phyloP scores from a whole-genome alignment of 176 grass and related monocot species.

The Paspalum vaginatum region DNA sequence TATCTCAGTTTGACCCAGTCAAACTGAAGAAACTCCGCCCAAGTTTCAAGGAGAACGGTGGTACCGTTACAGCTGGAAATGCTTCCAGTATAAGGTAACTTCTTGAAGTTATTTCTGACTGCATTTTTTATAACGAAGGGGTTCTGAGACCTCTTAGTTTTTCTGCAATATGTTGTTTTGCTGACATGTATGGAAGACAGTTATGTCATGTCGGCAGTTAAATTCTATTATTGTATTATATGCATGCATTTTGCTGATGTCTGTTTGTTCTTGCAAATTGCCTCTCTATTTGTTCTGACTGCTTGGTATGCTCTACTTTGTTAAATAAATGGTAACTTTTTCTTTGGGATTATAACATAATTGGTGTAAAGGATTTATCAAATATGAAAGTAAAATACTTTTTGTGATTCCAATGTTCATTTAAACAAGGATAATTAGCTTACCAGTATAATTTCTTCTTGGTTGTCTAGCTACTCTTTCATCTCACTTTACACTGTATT shows the following conservation, averaged over 20 bases:
- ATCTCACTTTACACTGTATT: not conserved
- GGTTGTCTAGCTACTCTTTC: not conserved
- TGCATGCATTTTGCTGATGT: not conserved
- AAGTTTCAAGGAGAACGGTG: constrained; percentile 91
- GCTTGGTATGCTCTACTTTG: not conserved
- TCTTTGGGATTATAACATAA: not conserved
- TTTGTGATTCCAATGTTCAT: not conserved
- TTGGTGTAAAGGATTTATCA: not conserved
- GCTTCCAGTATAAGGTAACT: constrained; percentile 60
- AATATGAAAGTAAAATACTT: not conserved
- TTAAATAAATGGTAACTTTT: not conserved
- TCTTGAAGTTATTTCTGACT: not conserved
- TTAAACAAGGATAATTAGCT: not conserved
- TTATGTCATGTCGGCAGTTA: constrained; percentile 1
- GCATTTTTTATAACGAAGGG: not conserved
- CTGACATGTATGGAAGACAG: not conserved
- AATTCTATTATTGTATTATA: not conserved
- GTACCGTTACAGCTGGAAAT: constrained; percentile 92
- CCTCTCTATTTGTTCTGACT: not conserved
- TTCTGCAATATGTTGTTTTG: not conserved
- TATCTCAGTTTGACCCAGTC: constrained; percentile 78
- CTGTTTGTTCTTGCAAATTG: not conserved
- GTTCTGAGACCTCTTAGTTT: not conserved
- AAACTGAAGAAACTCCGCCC: constrained; percentile 92
- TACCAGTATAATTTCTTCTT: not conserved